Base-by-base conservation (phyloP, 2,329 filamentous ascomycete genomes). In the Penicillium carneum region DNA sequence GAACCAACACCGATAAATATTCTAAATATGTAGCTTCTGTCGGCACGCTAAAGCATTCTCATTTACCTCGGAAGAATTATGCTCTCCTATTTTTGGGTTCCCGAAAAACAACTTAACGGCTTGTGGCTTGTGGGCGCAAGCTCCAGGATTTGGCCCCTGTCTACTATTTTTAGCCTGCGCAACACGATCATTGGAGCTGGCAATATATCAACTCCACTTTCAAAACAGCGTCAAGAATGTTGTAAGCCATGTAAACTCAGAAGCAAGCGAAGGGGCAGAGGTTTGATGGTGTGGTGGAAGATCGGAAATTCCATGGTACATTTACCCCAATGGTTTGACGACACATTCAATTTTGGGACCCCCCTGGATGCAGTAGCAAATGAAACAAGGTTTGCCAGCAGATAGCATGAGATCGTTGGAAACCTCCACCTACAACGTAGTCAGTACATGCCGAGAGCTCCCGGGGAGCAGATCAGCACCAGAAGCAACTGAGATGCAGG, bases 151-250 rank as follows among this genome's bases (percentile, higher is more conserved):
- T 36, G 38, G 43, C 51, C 43, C 51, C 29, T 54, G 43, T 38
- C 16, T 48, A n/a, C 57, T 59, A 59, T 59, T 59, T 56, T 56
- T 56, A 59, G 51, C 20, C 57, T 23, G 29, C 16, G 14, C 38
- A 36, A 23, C 14, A 16, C 20, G 16, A 29, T 55, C 29, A 55
- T 55, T 55, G 52, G 48, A 46, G 33, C 33, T 38, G 33, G 20
- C 3, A 38, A 29, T 45, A 58, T 45, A n/a, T 36, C 18, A 48
- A 23, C 43, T 55, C 57, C 57, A 59, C 57, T 56, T 49, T 41
- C 12, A 20, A 42, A 39, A 59, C 31, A 42, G 23, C 38, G 14
- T 39, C 41, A 55, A 59, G 57, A 59, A 59, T 59, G 57, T 29
- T 33, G 39, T 53, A 56, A 47, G 41, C 48, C 20, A 43, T 59